Evolutionary conservation across 805 yeast genomes (phyloP), one percentile per base, ranked within the genome.

Genomic region (Barnettozyma botsteinii): DNA sequence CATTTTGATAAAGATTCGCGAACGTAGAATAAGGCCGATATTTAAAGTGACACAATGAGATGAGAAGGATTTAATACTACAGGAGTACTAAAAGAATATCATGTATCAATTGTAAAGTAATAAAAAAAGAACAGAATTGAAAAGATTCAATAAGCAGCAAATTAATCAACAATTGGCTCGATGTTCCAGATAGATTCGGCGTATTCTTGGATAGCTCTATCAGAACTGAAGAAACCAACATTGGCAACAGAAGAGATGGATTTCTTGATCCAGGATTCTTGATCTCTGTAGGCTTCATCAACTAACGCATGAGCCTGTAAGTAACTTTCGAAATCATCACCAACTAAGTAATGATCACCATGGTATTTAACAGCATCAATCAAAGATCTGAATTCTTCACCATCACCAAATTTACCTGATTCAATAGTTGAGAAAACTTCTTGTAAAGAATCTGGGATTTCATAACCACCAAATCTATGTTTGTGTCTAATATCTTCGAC

Each of bases 171-270:
- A 26, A 66, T 53, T 28, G 96, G 94, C 66, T 88, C 96, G 47
- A 87, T 76, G 56, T 88, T 83, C 97, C 97, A 88, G 55, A 88
- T 87, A 46, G 80, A 75, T 50, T 85, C 96, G 25, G 96, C 95
- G 51, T 88, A 88, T 61, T 88, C 96, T 54, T 81, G 83, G 56
- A 88, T 84, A 60, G 95, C 86, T 63, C 97, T 73, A 62, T 88
- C 97, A 46, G 89, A 79, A 47, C 85, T 75, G 68, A 88, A 88
- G 74, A 86, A 89, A 7, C 97, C 97, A 81, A 85, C 84, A 60
- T 85, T 85, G 40, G 97, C 94, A 41, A 88, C 96, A 51, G 84
- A 76, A 46, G 71, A 62, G 45, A 88, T 83, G 32, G 82, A 67
- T 66, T 85, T 87, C 61, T 76, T 79, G 41, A 76, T 69, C 97